Conservation (phyloP, 2,329 filamentous ascomycete genomes). For the Alternaria metachromatica region DNA sequence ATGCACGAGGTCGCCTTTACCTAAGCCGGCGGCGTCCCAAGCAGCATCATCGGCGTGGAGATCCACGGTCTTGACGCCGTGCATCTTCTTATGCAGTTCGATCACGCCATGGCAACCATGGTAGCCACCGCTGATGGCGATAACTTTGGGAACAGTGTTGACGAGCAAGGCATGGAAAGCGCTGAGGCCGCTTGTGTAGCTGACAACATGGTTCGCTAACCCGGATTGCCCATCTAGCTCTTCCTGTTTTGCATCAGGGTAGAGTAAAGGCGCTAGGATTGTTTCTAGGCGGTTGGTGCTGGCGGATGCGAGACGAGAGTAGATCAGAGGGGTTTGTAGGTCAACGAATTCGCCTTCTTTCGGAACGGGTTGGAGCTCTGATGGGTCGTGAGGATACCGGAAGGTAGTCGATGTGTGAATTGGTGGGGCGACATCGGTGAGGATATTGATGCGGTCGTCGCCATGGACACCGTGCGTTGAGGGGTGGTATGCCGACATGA, state of each 20-base stretch:
- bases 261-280: slow-evolving; percentile 75
- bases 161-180: slow-evolving; percentile 89
- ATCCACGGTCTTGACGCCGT: slow-evolving; percentile 73
- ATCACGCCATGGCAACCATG: slow-evolving; percentile 94
- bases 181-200: slow-evolving; percentile 83
- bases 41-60: slow-evolving; percentile 62
- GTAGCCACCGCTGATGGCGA: slow-evolving; percentile 86
- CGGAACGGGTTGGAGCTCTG: slow-evolving; percentile 62
- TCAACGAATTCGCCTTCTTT: slow-evolving; percentile 51
- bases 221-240: slow-evolving; percentile 18
- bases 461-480: slow-evolving; percentile 81
- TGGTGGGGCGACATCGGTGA: slow-evolving; percentile 83
- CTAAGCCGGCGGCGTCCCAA: slow-evolving; percentile 69
- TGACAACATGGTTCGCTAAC: slow-evolving; percentile 63
- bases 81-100: slow-evolving; percentile 74
- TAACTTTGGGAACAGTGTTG: slow-evolving; percentile 79
- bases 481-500: slow-evolving; percentile 52
- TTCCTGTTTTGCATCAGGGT: slow-evolving; percentile 51
- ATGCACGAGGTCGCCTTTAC: slow-evolving; percentile 82
- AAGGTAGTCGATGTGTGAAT: slow-evolving; percentile 93
- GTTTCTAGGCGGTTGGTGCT: slow-evolving; percentile 86
- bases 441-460: slow-evolving; percentile 76
- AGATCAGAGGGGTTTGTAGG: slow-evolving; percentile 59
- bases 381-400: slow-evolving; percentile 76
- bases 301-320: slow-evolving; percentile 79